Evolutionary conservation across 148 eudicot genomes (phyloP), one percentile per base, ranked within the genome.

Genomic region (Persicaria tinctoria): DNA sequence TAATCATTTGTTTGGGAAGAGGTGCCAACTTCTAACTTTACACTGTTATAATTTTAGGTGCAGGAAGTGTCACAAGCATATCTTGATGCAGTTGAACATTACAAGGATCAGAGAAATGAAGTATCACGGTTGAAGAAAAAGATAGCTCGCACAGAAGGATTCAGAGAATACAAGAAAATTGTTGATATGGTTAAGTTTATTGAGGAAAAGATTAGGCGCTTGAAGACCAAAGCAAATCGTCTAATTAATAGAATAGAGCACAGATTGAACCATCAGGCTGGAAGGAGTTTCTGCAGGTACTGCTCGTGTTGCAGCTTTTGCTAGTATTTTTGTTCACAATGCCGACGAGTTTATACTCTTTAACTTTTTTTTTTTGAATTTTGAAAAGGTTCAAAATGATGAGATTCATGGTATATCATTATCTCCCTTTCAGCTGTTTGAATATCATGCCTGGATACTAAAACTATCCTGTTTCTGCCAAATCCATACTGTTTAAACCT

Each of bases 201-300:
- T 6, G 96, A 76, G 75, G 99, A 88, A 83, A 95, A 90, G 83
- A 95, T 95, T 72, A 87, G 85, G 70, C 93, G 91, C 56, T 82
- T 95, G 81, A 92, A 87, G 80, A 80, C 82, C 80, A 87, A 96
- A 79, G 86, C 94, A 70, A 85, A 85, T 46, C 99, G 96, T 46
- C 86, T 95, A 83, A 81, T 57, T 80, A 79, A 70, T 83, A 87
- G 99, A 75, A 85, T 95, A 74, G 93, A 90, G 88, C 91, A 84
- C 91, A 84, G 84, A 95, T 95, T 79, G 99, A 95, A 78, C 99
- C 98, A 80, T 92, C 99, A 47, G 97, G 99, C 56, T 95, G 99
- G 99, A 95, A 92, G 82, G 99, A 95, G 82, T 95, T 95, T 88
- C 82, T 92, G 84, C 91, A 92, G 99, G 99, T 95, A 86, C 75